Conservation (phyloP, 164 flowering plant species). For the Berberis vulgaris region DNA sequence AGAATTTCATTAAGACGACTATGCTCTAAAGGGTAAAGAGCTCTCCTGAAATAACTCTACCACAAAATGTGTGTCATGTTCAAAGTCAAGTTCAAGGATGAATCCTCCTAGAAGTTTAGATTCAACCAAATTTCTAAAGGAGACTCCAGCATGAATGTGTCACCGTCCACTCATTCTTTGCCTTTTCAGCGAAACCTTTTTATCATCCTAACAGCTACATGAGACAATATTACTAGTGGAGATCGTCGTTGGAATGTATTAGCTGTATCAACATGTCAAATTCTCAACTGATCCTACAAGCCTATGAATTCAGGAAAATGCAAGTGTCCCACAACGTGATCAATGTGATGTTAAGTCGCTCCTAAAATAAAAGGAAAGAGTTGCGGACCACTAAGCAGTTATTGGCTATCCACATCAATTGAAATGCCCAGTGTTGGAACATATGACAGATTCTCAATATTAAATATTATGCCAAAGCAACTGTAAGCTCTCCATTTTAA, state of each 20-base stretch:
- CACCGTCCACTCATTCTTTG: background rate
- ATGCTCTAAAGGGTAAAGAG: no score
- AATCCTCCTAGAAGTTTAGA: background rate
- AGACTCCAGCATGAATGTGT: background rate
- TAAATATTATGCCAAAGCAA: background rate
- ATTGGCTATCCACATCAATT: conserved; percentile 9
- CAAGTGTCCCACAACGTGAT: background rate
- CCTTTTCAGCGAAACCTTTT: background rate
- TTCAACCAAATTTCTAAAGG: background rate
- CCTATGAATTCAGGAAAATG: background rate
- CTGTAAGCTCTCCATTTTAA: conserved; percentile 4
- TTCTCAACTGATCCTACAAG: conserved; percentile 11
- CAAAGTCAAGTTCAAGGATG: background rate
- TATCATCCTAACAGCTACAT: conserved; percentile 1
- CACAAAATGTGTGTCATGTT: no score
- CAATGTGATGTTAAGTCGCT: background rate
- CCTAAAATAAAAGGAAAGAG: conserved; percentile 8
- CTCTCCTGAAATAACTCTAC: no score
- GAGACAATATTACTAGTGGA: conserved; percentile 13
- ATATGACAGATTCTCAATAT: conserved; percentile 6
- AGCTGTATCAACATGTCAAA: conserved; percentile 1
- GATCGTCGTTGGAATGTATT: conserved; percentile 9
- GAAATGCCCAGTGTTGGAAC: conserved; percentile 15
- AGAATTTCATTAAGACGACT: no score
- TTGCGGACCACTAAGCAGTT: conserved; percentile 6